Evolutionary conservation across 495 filamentous ascomycete species (phyloP).

Genomic region (Daldinia grandis): DNA sequence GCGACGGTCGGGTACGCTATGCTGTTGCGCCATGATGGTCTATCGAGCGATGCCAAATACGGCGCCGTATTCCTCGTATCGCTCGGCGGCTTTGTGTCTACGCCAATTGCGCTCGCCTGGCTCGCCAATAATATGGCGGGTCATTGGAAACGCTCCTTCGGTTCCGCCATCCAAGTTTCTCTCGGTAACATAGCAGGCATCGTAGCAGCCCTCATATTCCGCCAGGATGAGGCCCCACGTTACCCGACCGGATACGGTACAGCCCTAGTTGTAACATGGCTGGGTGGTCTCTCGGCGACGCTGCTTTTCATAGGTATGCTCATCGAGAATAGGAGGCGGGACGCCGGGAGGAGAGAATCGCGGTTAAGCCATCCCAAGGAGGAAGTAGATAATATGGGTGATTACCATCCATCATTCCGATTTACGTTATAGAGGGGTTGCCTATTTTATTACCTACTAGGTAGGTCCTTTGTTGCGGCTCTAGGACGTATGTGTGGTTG

Average conservation of each 20-base stretch:
- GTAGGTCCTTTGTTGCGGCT: neutral
- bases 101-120: conserved; percentile 65
- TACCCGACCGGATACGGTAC: conserved; percentile 62
- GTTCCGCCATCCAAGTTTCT: conserved; percentile 61
- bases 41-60: conserved; percentile 56
- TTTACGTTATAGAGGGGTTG: conserved; percentile 49
- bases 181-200: conserved; percentile 67
- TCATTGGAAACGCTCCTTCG: conserved; percentile 69
- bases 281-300: conserved; percentile 54
- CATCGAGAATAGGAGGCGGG: conserved; percentile 64
- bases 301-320: conserved; percentile 56
- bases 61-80: conserved; percentile 65
- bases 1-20: conserved; percentile 61
- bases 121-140: conserved; percentile 61
- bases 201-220: conserved; percentile 61
- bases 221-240: conserved; percentile 55
- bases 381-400: conserved; percentile 64
- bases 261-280: conserved; percentile 58
- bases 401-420: conserved; percentile 66
- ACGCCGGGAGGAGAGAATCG: conserved; percentile 61
- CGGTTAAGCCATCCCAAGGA: conserved; percentile 54
- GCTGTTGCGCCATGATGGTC: conserved; percentile 50
- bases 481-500: neutral
- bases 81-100: conserved; percentile 58
- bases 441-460: neutral